Evolutionary conservation across 768 basidiomycete genomes (phyloP), one percentile per base, ranked within the genome.

Genomic region (Podaxis sp.): DNA sequence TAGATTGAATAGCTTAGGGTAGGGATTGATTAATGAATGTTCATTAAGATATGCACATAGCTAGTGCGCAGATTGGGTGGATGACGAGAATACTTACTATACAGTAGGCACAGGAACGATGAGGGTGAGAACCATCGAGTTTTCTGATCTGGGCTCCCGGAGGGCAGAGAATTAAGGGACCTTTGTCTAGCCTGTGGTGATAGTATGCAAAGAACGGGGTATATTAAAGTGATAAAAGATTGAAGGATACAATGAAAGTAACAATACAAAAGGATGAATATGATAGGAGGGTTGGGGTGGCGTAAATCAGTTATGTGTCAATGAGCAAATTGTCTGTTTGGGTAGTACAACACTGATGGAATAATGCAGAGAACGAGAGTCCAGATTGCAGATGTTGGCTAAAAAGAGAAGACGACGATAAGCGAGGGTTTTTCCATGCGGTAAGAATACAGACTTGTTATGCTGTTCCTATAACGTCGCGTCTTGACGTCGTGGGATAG

Each of bases 401-500:
- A 5, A 21, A 1, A 32, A 48, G 14, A 14, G 32, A 23, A 23
- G 47, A 13, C 3, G 14, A 36, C 23, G 18, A 21, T 48, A 23
- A 50, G 47, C 28, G 25, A 38, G 32, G 38, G 5, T 28, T n/a
- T 21, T 48, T 38, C 18, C 18, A 3, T 2, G 7, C 13, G 57
- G 28, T 37, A 44, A 47, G 23, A 25, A 38, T 10, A 37, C 32
- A 23, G 6, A 47, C 38, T 23, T 50, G 35, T 11, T 36, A 36
- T 35, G 5, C 5, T 32, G 14, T 11, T 44, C 42, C 32, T 61
- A 37, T 36, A 21, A 32, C 14, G 44, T 18, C 13, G 35, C 6
- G 35, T 61, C 52, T 37, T 59, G 57, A 28, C 37, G 52, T 38
- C 42, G 59, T 53, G 42, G 47, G 13, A 50, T 3, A 21, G 66